These are phyloP conservation scores for Epipyxis sp. DNA, from an alignment of 108 stramenopile species.

Conservation along the genomic window DNA sequence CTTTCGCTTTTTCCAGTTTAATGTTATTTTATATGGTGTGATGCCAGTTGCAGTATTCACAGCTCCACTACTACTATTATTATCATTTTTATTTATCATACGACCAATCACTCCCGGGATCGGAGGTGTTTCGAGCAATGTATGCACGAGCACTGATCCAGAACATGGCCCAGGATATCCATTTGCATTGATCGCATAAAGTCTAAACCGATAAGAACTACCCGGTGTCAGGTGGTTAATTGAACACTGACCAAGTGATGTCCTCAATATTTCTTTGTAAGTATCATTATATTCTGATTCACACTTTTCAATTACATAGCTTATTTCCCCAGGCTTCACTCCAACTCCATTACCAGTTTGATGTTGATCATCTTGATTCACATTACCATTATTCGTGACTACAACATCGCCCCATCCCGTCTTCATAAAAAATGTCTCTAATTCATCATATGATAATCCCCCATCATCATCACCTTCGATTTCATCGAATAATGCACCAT, in stretches of 20 bases:
- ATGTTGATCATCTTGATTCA: too few relatives aligned
- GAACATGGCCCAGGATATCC: slow-evolving; percentile 34
- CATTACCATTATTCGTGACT: neutral
- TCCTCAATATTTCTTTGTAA: slow-evolving; percentile 47
- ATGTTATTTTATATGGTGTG: neutral
- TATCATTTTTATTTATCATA: neutral
- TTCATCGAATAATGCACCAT: slow-evolving; percentile 19
- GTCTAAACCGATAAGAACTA: slow-evolving; percentile 44
- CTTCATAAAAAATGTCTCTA: slow-evolving; percentile 14
- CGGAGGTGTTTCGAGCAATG: slow-evolving; percentile 42
- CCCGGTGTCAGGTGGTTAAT: slow-evolving; percentile 36
- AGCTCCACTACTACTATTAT: too few relatives aligned
- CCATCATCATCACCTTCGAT: slow-evolving; percentile 34
- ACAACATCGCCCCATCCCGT: neutral
- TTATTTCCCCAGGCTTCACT: slow-evolving; percentile 21
- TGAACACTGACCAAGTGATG: slow-evolving; percentile 14
- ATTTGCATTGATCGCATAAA: slow-evolving; percentile 44
- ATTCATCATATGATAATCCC: neutral
- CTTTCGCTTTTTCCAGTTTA: slow-evolving; percentile 10
- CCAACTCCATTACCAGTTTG: neutral
- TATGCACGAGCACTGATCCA: slow-evolving; percentile 44
- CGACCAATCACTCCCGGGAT: neutral
- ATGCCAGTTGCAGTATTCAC: too few relatives aligned
- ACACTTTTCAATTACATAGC: slow-evolving; percentile 49
- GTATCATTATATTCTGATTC: slow-evolving; percentile 41